These are phyloP conservation scores for Metschnikowia kofuensis DNA, from an alignment of 805 yeast genomes.

Conservation along the genomic window DNA sequence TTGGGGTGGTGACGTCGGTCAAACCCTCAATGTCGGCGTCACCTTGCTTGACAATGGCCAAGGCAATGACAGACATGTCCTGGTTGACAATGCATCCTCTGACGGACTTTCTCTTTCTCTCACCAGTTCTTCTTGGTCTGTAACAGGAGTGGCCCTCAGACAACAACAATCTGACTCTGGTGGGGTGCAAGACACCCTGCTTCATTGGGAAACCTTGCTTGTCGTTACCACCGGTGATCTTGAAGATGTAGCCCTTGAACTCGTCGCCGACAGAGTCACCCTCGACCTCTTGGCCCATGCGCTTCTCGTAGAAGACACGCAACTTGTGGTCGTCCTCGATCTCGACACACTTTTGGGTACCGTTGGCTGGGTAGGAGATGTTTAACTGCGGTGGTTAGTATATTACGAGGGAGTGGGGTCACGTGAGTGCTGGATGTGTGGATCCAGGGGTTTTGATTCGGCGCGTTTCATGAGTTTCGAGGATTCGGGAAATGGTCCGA, in stretches of 20 bases:
- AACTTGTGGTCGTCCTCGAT: conserved; percentile 99
- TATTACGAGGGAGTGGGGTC: not conserved
- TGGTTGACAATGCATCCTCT: conserved; percentile 99
- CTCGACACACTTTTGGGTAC: conserved; percentile 97
- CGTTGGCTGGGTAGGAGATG: conserved; percentile 99
- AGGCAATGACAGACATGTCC: conserved; percentile 94
- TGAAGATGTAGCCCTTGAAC: conserved; percentile 98
- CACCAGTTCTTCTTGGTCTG: conserved; percentile 99
- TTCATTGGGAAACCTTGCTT: conserved; percentile 99
- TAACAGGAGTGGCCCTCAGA: conserved; percentile 95
- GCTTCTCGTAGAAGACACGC: conserved; percentile 98
- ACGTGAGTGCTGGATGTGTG: not conserved
- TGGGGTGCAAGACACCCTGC: conserved; percentile 99
- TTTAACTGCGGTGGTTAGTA: conserved; percentile 62
- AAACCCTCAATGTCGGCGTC: conserved; percentile 93
- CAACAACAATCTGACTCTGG: conserved; percentile 96
- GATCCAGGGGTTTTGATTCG: not conserved
- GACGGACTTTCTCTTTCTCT: conserved; percentile 99
- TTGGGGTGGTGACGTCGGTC: conserved; percentile 92
- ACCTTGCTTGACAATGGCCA: conserved; percentile 95
- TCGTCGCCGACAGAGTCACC: conserved; percentile 98
- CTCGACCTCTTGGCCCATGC: conserved; percentile 99
- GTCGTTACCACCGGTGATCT: conserved; percentile 99
- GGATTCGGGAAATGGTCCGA: too few relatives aligned
- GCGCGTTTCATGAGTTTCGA: not conserved